Evolutionary conservation across 441 rosid genomes (phyloP), one percentile per base, ranked within the genome.

Genomic region (Eruca vesicaria): DNA sequence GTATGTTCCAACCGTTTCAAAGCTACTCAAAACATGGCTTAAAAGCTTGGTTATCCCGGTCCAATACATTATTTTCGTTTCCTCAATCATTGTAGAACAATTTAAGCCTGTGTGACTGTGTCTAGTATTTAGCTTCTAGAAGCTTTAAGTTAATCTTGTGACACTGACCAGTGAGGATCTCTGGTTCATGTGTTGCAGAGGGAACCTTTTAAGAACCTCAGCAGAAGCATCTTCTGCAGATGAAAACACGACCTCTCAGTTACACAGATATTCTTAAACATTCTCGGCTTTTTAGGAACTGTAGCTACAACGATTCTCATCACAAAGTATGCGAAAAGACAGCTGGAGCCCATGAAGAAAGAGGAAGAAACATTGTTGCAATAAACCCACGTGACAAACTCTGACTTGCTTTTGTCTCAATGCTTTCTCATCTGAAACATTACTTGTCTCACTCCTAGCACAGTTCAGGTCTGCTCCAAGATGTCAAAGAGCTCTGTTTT

Each of bases 181-280:
- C 11, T 69, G 0, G 28, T 29, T 45, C 5, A 20, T 14, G 15
- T 77, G 18, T 74, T 85, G 86, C 89, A 95, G 98, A 31, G 97
- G 99, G 69, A 89, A 84, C 67, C 79, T 93, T 59, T 87, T 89
- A 75, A 77, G 79, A 75, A 83, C 96, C 7, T 80, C 93, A 80
- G 98, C 98, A 4, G 98, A 95, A 79, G 98, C 98, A 78, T 90
- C 99, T 56, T 72, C 73, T 66, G 69, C 77, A 6, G 94, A 89
- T 18, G 63, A 61, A n/a, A n/a, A 16, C 91, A 53, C 5, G 48
- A 79, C 0, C 90, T 90, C 45, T 88, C 98, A 53, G 88, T 97
- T 38, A 81, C 89, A 56, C 97, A 93, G 86, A 83, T 95, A 18
- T 63, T 86, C 56, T 80, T 95, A 58, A 95, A 86, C 63, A 85